Evolutionary conservation across 2,329 filamentous ascomycete species (phyloP), one percentile per base, ranked within the genome.

Genomic region (Alternaria longipes): DNA sequence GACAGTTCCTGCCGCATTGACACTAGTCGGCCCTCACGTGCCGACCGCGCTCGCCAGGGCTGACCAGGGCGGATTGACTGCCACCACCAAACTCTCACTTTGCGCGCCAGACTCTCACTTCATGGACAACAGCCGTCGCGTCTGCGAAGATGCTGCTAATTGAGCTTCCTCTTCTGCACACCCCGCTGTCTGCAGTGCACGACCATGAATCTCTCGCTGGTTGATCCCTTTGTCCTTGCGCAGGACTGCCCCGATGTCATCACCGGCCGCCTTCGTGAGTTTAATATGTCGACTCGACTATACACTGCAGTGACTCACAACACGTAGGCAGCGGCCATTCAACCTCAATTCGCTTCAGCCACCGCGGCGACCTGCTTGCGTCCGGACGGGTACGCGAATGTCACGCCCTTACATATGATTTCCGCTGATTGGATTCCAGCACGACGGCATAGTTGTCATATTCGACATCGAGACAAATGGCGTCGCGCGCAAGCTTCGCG

Each of bases 401-500:
- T 40, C 36, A 36, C 41, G 41, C 56, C 56, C 38, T 42, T 56
- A 63, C 69, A 60, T 71, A 63, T 62, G 22, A 54, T 42, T 34
- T 36, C 8, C 41, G 60, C 72, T 71, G 56, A 73, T 68, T 42
- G 41, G 42, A 11, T 41, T 22, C 30, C 65, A 87, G 85, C 84
- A 87, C 64, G 95, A 99, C 81, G 95, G 95, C 68, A 95, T 93
- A 5, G 91, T 99, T 41, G 92, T 97, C 56, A 91, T 99, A 47
- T 99, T 97, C 86, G 95, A 99, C 76, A 88, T 98, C 51, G 96
- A 99, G 81, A 99, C 96, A 9, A 97, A 96, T 85, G 94, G 95
- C 38, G 92, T 98, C 5, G 95, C 95, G 60, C 90, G 93, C 75
- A 99, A 98, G 81, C 84, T 99, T 65, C 89, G 93, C 67, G 95